phyloP scores from a whole-genome alignment of 805 yeast species.

The Candida suzukii region DNA sequence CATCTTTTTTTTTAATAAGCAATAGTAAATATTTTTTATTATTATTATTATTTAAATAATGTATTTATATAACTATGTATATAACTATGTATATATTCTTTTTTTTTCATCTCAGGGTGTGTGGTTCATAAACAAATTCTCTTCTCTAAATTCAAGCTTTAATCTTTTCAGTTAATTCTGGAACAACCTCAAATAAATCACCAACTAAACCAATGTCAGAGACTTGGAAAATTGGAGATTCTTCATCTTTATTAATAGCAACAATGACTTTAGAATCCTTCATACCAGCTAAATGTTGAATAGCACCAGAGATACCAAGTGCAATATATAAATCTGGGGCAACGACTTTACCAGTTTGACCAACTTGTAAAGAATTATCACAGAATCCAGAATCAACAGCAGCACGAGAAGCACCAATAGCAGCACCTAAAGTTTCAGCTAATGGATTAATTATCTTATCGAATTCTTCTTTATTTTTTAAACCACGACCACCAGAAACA shows the following conservation, averaged over 20 bases:
- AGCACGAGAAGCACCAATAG: conserved; percentile 96
- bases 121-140: too few species aligned
- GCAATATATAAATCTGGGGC: conserved; percentile 95
- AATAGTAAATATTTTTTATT: too few species aligned
- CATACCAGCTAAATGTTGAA: conserved; percentile 98
- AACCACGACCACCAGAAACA: conserved; percentile 91
- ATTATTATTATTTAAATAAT: too few species aligned
- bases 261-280: conserved; percentile 91
- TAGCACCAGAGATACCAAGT: conserved; percentile 94
- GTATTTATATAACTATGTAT: neutral
- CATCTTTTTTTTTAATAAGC: too few species aligned
- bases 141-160: neutral
- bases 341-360: conserved; percentile 96
- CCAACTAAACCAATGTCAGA: conserved; percentile 90
- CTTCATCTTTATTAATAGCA: conserved; percentile 91
- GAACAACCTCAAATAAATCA: conserved; percentile 77
- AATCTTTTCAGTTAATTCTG: conserved; percentile 75
- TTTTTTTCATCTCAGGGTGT: neutral
- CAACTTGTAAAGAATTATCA: conserved; percentile 94
- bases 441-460: conserved; percentile 72
- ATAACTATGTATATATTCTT: neutral
- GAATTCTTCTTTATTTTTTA: conserved; percentile 84
- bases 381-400: conserved; percentile 96
- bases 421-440: conserved; percentile 80
- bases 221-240: conserved; percentile 86